Percentiles rank a stretch among this genome's conserved stretches.
Evolutionary conservation across 257 asterid species (phyloP).

Genomic region (Nicotiana tomentosiformis): DNA sequence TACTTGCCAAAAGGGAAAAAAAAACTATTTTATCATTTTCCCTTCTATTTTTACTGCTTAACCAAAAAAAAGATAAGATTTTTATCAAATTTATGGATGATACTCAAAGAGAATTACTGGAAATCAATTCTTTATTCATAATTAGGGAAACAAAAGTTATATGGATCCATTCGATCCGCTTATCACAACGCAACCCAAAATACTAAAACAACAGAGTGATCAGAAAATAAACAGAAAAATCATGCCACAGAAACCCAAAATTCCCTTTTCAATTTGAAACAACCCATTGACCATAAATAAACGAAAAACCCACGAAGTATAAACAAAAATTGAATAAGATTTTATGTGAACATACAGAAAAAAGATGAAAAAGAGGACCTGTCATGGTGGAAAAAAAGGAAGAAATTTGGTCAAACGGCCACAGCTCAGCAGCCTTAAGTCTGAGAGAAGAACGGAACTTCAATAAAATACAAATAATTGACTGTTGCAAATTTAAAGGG

Average conservation of each 20-base stretch:
- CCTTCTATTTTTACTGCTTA: neutral
- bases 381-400: slow-evolving; percentile 7
- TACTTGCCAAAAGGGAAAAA: neutral
- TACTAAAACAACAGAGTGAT: neutral
- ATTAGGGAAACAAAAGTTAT: neutral
- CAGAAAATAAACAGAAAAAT: neutral
- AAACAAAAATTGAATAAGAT: neutral
- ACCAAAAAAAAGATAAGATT: neutral
- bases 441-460: neutral
- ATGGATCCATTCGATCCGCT: neutral
- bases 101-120: neutral
- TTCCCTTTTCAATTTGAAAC: neutral
- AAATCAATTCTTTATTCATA: neutral
- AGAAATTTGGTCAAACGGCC: neutral
- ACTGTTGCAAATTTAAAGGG: neutral
- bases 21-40: neutral
- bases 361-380: slow-evolving; percentile 1
- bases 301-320: neutral
- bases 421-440: neutral
- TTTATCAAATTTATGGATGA: neutral
- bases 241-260: neutral
- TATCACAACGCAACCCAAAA: neutral
- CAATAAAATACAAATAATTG: neutral
- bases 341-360: neutral
- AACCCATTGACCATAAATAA: neutral